These are phyloP conservation scores for Acer campestre DNA, from an alignment of 345 rosid species.

Conservation along the genomic window DNA sequence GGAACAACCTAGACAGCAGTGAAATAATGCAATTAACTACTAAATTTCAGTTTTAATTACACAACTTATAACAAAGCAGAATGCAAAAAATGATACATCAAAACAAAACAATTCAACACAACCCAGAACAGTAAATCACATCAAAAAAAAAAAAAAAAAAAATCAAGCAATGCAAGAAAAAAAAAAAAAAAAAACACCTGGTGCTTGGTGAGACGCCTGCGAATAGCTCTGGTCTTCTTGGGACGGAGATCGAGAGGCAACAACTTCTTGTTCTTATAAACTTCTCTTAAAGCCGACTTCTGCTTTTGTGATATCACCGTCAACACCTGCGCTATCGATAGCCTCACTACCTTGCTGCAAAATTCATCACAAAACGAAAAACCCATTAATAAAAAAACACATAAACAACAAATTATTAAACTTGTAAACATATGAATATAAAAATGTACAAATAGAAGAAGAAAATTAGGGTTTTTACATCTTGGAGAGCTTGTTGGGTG, in stretches of 20 bases:
- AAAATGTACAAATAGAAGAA: not conserved
- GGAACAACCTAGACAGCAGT: not conserved
- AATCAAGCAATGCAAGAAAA: no score
- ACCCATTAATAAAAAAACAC: not conserved
- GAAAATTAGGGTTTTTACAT: slow-evolving; percentile 33
- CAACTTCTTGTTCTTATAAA: slow-evolving; percentile 47
- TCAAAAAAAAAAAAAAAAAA: not conserved
- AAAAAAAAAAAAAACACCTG: slow-evolving; percentile 32
- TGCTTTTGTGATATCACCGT: slow-evolving; percentile 56
- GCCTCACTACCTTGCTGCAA: slow-evolving; percentile 57
- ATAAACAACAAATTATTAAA: not conserved
- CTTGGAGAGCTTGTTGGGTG: slow-evolving; percentile 69
- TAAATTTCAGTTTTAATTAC: not conserved
- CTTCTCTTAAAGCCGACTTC: slow-evolving; percentile 52
- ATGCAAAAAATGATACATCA: not conserved
- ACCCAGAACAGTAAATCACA: no score
- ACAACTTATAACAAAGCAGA: not conserved
- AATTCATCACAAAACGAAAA: not conserved
- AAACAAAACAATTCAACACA: no score
- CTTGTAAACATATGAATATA: not conserved
- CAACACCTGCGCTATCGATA: slow-evolving; percentile 55
- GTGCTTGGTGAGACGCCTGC: slow-evolving; percentile 58
- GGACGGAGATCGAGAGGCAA: slow-evolving; percentile 67
- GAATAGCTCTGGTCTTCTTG: slow-evolving; percentile 63
- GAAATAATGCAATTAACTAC: not conserved